phyloP scores from a whole-genome alignment of 805 yeast species.

The Schizosaccharomyces octosporus region DNA sequence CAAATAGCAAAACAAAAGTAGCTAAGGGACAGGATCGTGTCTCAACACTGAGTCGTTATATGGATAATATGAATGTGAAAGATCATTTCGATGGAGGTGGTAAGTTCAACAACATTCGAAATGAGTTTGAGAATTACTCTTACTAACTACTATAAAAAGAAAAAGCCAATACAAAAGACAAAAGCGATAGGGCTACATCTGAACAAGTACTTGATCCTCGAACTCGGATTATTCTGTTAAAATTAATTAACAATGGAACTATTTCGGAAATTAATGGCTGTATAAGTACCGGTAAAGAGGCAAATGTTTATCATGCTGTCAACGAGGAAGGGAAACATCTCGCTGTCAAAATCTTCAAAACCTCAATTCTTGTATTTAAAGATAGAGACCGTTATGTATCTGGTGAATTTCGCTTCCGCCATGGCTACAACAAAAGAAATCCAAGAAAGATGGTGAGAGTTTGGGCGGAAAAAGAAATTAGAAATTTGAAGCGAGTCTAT shows the following conservation, averaged over 20 bases:
- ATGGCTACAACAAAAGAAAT: slow-evolving; percentile 60
- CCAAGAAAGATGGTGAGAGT: slow-evolving; percentile 92
- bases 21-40: neutral
- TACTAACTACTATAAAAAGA: neutral
- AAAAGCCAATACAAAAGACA: slow-evolving; percentile 21
- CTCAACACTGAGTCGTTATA: neutral
- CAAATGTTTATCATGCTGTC: slow-evolving; percentile 79
- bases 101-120: neutral
- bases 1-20: too few relatives aligned
- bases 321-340: slow-evolving; percentile 21
- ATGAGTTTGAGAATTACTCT: neutral
- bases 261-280: slow-evolving; percentile 79
- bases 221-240: slow-evolving; percentile 59
- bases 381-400: slow-evolving; percentile 89
- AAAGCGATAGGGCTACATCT: slow-evolving; percentile 85
- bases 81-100: neutral
- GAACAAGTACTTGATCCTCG: slow-evolving; percentile 93
- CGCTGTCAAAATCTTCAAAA: slow-evolving; percentile 89
- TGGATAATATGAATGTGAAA: neutral
- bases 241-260: slow-evolving; percentile 60
- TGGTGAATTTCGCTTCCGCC: slow-evolving; percentile 83
- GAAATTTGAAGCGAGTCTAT: slow-evolving; percentile 67
- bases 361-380: slow-evolving; percentile 87
- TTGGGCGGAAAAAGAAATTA: slow-evolving; percentile 96
- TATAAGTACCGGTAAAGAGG: slow-evolving; percentile 90